A percentile compares a stretch with the other conserved stretches of the same genome.
These are phyloP conservation scores for Chlamydomonas asymmetrica DNA, from an alignment of 139 green algal genomes.

Conservation along the genomic window DNA sequence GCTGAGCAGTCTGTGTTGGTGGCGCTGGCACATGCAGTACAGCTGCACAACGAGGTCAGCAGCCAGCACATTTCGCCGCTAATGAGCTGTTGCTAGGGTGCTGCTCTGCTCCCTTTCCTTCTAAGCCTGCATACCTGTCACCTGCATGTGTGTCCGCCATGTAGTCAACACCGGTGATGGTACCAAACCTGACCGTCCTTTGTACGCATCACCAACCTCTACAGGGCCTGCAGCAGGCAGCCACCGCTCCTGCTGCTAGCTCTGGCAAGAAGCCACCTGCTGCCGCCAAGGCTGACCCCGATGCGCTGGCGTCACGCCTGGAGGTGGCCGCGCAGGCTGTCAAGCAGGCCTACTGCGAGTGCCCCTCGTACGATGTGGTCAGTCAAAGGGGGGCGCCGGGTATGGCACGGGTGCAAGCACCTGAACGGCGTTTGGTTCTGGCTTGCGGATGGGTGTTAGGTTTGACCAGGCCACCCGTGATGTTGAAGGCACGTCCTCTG, in stretches of 20 bases:
- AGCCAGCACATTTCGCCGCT: too few relatives aligned
- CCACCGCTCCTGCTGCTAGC: neutral
- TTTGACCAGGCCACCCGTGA: neutral
- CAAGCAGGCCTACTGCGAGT: conserved; percentile 87
- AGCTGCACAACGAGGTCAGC: conserved; percentile 67
- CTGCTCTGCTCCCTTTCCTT: too few relatives aligned
- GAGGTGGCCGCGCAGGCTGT: conserved; percentile 70
- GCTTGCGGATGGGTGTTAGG: neutral
- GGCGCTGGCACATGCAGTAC: conserved; percentile 85
- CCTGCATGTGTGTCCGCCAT: too few relatives aligned
- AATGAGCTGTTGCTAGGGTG: too few relatives aligned
- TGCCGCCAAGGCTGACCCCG: neutral
- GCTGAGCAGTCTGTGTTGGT: conserved; percentile 92
- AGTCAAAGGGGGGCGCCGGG: too few relatives aligned
- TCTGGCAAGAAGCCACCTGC: neutral
- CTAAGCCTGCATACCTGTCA: too few relatives aligned
- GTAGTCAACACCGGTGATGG: too few relatives aligned
- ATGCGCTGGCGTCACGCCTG: conserved; percentile 66
- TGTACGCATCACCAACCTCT: too few relatives aligned
- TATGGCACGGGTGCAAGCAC: too few relatives aligned
- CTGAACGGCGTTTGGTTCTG: neutral
- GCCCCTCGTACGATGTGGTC: conserved; percentile 84
- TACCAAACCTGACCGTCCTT: too few relatives aligned
- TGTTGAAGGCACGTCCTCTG: too few relatives aligned
- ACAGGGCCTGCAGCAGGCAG: too few relatives aligned